phyloP scores from a whole-genome alignment of 352 stramenopile genomes.

The Phytophthora lateralis region DNA sequence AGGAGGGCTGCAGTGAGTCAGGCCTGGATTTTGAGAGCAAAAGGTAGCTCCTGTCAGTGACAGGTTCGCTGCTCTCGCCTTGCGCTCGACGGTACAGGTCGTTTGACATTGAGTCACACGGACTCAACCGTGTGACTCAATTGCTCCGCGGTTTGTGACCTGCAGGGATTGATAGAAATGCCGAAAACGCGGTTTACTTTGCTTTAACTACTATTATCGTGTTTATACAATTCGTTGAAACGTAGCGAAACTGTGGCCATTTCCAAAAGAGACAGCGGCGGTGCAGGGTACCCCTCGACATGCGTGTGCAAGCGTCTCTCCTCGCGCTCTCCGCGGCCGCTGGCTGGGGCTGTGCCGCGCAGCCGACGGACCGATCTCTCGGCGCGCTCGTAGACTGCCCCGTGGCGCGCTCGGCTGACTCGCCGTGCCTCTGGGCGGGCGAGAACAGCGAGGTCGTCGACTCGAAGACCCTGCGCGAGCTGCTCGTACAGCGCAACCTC shows the following conservation, averaged over 20 bases:
- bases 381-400: constrained; percentile 62
- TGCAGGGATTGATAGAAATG: too few relatives aligned
- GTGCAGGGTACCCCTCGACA: too few relatives aligned
- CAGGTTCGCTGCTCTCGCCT: too few relatives aligned
- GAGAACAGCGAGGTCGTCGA: constrained; percentile 47
- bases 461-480: constrained; percentile 46
- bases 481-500: constrained; percentile 49
- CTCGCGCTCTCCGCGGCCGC: constrained; percentile 20
- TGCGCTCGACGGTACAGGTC: too few relatives aligned
- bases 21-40: background rate
- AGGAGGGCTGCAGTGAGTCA: too few relatives aligned
- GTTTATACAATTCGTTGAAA: too few relatives aligned
- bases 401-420: constrained; percentile 19
- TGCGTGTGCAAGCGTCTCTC: constrained; percentile 28
- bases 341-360: constrained; percentile 1
- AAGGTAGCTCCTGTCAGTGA: background rate
- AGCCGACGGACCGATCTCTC: constrained; percentile 32
- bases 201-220: too few relatives aligned
- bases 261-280: constrained; percentile 34
- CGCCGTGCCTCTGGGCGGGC: constrained; percentile 62
- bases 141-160: background rate
- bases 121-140: background rate
- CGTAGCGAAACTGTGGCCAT: constrained; percentile 1
- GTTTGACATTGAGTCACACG: too few relatives aligned
- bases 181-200: too few relatives aligned